Percentiles rank a stretch among this genome's conserved stretches.
Conservation (phyloP, 2,329 filamentous ascomycete genomes). For the Bipolaris sorokiniana region DNA sequence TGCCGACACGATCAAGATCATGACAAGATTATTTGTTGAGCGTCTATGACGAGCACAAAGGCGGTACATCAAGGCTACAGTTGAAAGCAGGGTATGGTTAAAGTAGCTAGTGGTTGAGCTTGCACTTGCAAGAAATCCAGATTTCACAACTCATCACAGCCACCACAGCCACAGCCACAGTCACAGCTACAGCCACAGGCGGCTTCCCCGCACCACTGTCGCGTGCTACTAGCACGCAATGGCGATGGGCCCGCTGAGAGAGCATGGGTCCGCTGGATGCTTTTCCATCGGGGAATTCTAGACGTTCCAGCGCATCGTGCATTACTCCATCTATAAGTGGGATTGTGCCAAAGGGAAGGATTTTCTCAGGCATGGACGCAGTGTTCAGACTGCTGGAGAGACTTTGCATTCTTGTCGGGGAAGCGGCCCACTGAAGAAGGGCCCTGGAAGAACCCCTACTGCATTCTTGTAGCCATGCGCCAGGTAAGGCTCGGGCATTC, state of each 20-base stretch:
- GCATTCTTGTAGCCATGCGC: slow-evolving; percentile 7
- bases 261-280: background rate
- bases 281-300: background rate
- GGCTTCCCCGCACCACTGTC: background rate
- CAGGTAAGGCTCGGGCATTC: slow-evolving; percentile 5
- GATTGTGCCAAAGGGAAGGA: background rate
- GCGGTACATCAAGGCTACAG: background rate
- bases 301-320: background rate
- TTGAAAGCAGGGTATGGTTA: background rate
- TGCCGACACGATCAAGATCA: background rate
- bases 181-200: background rate
- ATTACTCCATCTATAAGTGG: background rate
- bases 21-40: background rate
- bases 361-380: background rate
- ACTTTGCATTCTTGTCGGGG: slow-evolving; percentile 1
- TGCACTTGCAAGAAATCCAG: background rate
- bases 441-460: background rate
- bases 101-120: background rate
- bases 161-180: slow-evolving; percentile 2
- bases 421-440: slow-evolving; percentile 2
- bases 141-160: background rate
- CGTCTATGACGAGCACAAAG: background rate
- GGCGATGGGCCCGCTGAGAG: background rate
- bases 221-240: slow-evolving; percentile 6
- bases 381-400: background rate